Evolutionary conservation across 208 protist species (phyloP).

Genomic region (Crithidia fasciculata): DNA sequence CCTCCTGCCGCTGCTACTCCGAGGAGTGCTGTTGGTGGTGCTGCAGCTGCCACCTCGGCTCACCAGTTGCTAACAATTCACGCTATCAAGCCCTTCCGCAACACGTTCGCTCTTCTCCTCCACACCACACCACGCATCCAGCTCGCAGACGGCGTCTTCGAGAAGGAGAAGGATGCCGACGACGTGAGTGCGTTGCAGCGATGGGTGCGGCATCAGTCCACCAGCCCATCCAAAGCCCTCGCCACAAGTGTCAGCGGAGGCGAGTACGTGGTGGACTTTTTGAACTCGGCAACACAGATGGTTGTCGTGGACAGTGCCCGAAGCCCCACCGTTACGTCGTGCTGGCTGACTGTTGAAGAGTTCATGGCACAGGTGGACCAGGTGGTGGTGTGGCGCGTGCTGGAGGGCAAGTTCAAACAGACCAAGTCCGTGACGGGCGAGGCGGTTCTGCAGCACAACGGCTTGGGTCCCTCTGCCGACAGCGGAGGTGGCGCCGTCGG

Average conservation of each 20-base stretch:
- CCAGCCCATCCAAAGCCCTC: neutral
- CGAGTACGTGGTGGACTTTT: constrained; percentile 4
- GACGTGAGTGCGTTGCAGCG: constrained; percentile 45
- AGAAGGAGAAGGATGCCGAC: constrained; percentile 46
- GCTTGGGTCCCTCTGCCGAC: neutral
- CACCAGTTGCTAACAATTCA: constrained; percentile 73
- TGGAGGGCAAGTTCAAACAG: constrained; percentile 44
- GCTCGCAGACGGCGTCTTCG: constrained; percentile 49
- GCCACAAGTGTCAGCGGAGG: constrained; percentile 4
- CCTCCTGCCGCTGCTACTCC: neutral
- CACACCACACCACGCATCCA: constrained; percentile 57
- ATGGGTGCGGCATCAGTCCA: constrained; percentile 4
- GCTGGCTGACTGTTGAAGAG: constrained; percentile 84
- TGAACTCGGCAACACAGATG: constrained; percentile 1
- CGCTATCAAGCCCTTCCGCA: constrained; percentile 65
- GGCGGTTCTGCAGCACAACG: constrained; percentile 24
- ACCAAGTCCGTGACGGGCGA: constrained; percentile 23
- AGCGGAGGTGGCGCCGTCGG: neutral
- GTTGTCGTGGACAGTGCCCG: constrained; percentile 21
- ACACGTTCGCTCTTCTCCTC: constrained; percentile 73
- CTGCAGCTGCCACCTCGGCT: constrained; percentile 18
- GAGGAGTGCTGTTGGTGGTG: neutral
- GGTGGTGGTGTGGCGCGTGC: constrained; percentile 65
- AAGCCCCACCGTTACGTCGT: constrained; percentile 30
- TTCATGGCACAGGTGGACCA: constrained; percentile 54